phyloP scores from a whole-genome alignment of 1,284 basidiomycete species.

The Fomitopsis betulina region DNA sequence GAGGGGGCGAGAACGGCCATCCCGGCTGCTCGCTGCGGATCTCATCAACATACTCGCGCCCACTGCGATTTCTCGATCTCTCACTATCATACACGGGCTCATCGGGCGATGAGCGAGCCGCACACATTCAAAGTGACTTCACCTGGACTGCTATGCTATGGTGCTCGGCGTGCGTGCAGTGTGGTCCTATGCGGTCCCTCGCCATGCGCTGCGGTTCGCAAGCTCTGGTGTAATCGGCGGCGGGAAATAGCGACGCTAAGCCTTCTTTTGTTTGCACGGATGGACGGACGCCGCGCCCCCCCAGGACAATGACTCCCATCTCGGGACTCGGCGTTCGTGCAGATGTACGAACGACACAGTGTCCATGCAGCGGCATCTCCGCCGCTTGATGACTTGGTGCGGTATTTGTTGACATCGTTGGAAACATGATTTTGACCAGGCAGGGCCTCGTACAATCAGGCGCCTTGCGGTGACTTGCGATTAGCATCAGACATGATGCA shows the following conservation, averaged over 20 bases:
- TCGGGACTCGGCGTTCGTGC: neutral
- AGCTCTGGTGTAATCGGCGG: neutral
- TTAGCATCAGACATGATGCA: no score
- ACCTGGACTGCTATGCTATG: neutral
- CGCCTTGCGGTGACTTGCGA: no score
- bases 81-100: neutral
- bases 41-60: neutral
- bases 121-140: neutral
- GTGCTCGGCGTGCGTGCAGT: no score
- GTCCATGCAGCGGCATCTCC: no score
- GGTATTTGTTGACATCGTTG: no score
- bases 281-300: neutral
- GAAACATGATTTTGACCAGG: no score
- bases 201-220: neutral
- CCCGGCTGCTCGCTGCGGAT: neutral
- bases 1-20: neutral
- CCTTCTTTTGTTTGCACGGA: neutral
- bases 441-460: no score
- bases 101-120: neutral
- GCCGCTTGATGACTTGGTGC: no score
- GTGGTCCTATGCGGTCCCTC: no score
- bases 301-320: neutral
- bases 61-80: neutral
- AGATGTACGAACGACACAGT: no score
- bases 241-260: neutral